Evolutionary conservation across 2,329 filamentous ascomycete species (phyloP).

Genomic region (Sporothrix schenckii): DNA sequence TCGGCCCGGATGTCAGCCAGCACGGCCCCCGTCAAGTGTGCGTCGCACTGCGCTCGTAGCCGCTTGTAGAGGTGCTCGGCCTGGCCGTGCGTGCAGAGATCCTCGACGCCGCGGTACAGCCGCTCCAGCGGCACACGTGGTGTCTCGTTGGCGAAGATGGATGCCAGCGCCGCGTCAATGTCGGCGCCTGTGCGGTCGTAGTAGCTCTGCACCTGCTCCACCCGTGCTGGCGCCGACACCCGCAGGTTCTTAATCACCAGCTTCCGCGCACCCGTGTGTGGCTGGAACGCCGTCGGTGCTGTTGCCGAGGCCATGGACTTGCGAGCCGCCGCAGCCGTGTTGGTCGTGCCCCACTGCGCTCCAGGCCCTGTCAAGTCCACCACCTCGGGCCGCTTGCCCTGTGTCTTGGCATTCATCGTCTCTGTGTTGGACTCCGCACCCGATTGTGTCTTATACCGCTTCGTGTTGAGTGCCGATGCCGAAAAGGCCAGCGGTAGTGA

Average conservation of each 20-base stretch:
- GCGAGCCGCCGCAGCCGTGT: slow-evolving; percentile 9
- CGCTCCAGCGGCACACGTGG: slow-evolving; percentile 79
- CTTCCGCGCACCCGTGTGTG: slow-evolving; percentile 77
- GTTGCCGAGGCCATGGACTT: slow-evolving; percentile 32
- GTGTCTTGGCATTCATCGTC: slow-evolving; percentile 41
- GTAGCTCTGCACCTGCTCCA: slow-evolving; percentile 71
- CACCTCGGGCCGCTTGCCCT: slow-evolving; percentile 46
- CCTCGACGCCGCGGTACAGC: slow-evolving; percentile 87
- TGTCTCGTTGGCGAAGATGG: slow-evolving; percentile 68
- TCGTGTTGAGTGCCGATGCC: slow-evolving; percentile 32
- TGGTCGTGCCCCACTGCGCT: slow-evolving; percentile 1
- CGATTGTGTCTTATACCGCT: slow-evolving; percentile 8
- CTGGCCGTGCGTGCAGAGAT: slow-evolving; percentile 79
- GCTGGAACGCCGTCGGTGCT: slow-evolving; percentile 59
- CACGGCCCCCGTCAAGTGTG: slow-evolving; percentile 66
- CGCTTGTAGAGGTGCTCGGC: slow-evolving; percentile 68
- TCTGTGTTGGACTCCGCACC: slow-evolving; percentile 20
- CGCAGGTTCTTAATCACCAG: slow-evolving; percentile 93
- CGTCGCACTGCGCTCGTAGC: slow-evolving; percentile 67
- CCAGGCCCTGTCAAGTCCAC: slow-evolving; percentile 51
- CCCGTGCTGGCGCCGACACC: slow-evolving; percentile 49
- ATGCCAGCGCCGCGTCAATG: slow-evolving; percentile 70
- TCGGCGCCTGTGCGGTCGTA: slow-evolving; percentile 75
- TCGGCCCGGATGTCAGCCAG: slow-evolving; percentile 57
- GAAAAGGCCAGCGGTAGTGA: slow-evolving; percentile 27